Evolutionary conservation across 2,329 filamentous ascomycete species (phyloP), one percentile per base, ranked within the genome.

Genomic region (Furcasterigmium furcatum): DNA sequence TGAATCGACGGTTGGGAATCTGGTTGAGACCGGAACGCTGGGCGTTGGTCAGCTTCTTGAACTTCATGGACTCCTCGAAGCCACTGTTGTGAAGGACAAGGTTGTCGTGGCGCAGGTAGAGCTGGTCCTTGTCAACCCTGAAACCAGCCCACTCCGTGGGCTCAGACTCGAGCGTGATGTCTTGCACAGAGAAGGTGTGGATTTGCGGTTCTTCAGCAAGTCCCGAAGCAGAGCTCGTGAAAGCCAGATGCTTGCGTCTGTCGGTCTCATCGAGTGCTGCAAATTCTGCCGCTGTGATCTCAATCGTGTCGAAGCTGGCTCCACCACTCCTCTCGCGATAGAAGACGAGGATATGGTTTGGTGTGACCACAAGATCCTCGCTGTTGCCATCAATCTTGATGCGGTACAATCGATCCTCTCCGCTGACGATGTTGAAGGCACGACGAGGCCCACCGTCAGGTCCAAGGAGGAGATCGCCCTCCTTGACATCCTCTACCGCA

Each of bases 21-120:
- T 99, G 94, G 63, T 96, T 97, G 24, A 99, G 68, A 90, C 94
- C 94, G 18, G 89, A 95, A 57, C 94, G 80, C 66, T 99, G 94
- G 1, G 94, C 94, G 58, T 99, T 99, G 0, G 94, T 99, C 49
- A 99, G 74, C 67, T 99, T 99, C 71, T 99, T 99, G 77, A 96
- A 99, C 55, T 97, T 96, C 94, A 99, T 97, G 0, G 62, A 68
- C 38, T 38, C 36, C 55, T 77, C 70, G 47, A 83, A 83, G 52
- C 78, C 77, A 45, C 65, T 71, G 57, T 72, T 69, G 59, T 74
- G 66, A 41, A 74, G 59, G 13, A 74, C 67, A 46, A 74, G 55
- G 54, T 71, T 64, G 52, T 76, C 71, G 49, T 76, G 68, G 38
- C 73, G 70, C 27, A 76, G 58, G 53, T 76, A 76, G 24, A 75